These are phyloP conservation scores for Xylariaceae sp. DNA, from an alignment of 2,329 filamentous ascomycete species.

Conservation along the genomic window DNA sequence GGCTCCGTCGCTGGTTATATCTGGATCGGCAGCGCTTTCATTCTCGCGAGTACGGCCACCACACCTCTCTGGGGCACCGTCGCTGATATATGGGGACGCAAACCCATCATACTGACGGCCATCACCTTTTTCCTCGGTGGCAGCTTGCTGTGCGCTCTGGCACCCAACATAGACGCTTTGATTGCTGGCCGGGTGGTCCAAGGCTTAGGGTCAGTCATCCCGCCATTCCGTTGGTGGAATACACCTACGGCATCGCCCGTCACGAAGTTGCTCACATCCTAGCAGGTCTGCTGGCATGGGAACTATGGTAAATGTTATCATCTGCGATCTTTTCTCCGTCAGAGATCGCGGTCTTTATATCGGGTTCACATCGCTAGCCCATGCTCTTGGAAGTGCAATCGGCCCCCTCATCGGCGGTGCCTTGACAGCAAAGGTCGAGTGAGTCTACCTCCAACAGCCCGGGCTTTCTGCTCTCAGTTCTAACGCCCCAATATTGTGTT, in stretches of 20 bases:
- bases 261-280: constrained; percentile 3
- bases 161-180: constrained; percentile 44
- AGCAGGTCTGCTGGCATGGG: constrained; percentile 4
- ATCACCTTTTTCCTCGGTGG: constrained; percentile 51
- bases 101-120: constrained; percentile 49
- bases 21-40: constrained; percentile 74
- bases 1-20: constrained; percentile 65
- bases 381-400: constrained; percentile 2
- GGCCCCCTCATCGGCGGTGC: constrained; percentile 9
- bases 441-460: constrained; percentile 1
- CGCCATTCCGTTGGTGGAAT: background rate
- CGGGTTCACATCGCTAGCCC: constrained; percentile 1
- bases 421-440: constrained; percentile 6
- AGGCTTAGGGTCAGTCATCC: constrained; percentile 40
- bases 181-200: constrained; percentile 46
- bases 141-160: constrained; percentile 47
- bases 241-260: background rate
- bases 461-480: constrained; percentile 1
- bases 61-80: constrained; percentile 69
- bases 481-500: background rate
- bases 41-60: constrained; percentile 65
- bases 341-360: constrained; percentile 9
- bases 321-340: constrained; percentile 7
- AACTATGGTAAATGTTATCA: constrained; percentile 8
- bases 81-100: constrained; percentile 58